Evolutionary conservation across 305 asterid genomes (phyloP).

Genomic region (Fraxinus greggii): DNA sequence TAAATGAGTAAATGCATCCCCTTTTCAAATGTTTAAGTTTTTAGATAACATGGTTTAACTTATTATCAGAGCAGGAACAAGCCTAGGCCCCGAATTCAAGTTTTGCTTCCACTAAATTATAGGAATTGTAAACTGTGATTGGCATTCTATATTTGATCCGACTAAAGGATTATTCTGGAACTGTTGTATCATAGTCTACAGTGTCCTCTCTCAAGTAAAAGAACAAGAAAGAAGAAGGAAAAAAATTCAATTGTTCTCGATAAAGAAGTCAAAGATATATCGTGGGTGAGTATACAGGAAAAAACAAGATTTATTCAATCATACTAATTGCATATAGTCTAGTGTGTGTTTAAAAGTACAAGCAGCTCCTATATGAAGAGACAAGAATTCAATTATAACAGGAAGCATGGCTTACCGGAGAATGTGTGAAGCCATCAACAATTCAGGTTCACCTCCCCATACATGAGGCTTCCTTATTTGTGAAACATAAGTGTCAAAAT

Average conservation of each 20-base stretch:
- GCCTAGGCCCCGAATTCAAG: neutral
- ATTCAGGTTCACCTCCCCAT: conserved; percentile 99
- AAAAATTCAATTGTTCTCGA: neutral
- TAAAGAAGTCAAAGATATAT: neutral
- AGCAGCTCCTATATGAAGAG: neutral
- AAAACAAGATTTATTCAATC: neutral
- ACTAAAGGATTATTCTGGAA: neutral
- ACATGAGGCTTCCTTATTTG: conserved; percentile 73
- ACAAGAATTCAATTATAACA: neutral
- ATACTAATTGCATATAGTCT: neutral
- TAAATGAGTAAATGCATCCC: neutral
- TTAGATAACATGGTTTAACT: neutral
- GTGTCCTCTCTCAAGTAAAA: neutral
- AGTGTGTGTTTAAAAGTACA: neutral
- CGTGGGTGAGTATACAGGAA: neutral
- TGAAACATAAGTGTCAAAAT: conserved; percentile 65
- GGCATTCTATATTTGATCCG: neutral
- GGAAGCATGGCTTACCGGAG: conserved; percentile 54
- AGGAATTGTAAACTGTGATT: neutral
- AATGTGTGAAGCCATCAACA: conserved; percentile 92
- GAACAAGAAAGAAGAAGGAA: neutral
- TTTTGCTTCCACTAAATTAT: neutral
- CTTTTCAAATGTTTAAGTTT: neutral
- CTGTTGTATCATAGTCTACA: neutral
- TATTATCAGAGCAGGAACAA: neutral